Conservation (phyloP, 768 basidiomycete genomes). For the Rubroboletus pulcherrimus region DNA sequence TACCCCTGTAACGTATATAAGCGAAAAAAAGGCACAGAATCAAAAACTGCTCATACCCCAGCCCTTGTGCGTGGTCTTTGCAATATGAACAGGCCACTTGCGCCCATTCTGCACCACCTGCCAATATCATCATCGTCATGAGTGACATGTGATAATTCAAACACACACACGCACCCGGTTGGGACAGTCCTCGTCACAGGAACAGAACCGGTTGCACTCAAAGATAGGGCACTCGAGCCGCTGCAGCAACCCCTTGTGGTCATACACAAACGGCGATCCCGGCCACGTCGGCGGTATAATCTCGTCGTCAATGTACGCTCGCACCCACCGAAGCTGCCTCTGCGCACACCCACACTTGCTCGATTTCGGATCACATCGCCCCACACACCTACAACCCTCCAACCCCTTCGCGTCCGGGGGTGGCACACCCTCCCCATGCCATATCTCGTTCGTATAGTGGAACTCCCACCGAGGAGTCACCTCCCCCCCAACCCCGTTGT, state of each 20-base stretch:
- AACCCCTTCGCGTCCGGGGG: slow-evolving; percentile 57
- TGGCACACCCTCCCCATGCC: slow-evolving; percentile 66
- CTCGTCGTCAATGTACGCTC: slow-evolving; percentile 16
- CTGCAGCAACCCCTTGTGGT: slow-evolving; percentile 54
- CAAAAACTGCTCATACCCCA: slow-evolving; percentile 58
- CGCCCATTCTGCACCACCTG: slow-evolving; percentile 86
- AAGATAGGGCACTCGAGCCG: slow-evolving; percentile 59
- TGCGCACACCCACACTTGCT: slow-evolving; percentile 66
- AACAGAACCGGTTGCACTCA: slow-evolving; percentile 83
- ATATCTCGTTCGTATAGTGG: slow-evolving; percentile 79
- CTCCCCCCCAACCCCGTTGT: slow-evolving; percentile 66
- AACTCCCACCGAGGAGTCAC: slow-evolving; percentile 83
- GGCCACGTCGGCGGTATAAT: slow-evolving; percentile 32
- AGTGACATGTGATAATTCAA: background rate
- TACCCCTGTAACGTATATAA: slow-evolving; percentile 48
- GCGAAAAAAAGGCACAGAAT: background rate
- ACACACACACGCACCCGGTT: slow-evolving; percentile 57
- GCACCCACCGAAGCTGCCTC: slow-evolving; percentile 44
- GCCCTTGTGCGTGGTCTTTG: slow-evolving; percentile 72
- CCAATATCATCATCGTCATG: background rate
- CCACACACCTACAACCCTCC: slow-evolving; percentile 70
- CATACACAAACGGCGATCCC: slow-evolving; percentile 64
- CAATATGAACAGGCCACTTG: slow-evolving; percentile 55
- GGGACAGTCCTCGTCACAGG: slow-evolving; percentile 74
- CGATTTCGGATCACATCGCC: slow-evolving; percentile 71